Percentiles rank a stretch among this genome's conserved stretches.
Evolutionary conservation across 805 yeast genomes (phyloP).

Genomic region (Sugiyamaella qingdaonensis): DNA sequence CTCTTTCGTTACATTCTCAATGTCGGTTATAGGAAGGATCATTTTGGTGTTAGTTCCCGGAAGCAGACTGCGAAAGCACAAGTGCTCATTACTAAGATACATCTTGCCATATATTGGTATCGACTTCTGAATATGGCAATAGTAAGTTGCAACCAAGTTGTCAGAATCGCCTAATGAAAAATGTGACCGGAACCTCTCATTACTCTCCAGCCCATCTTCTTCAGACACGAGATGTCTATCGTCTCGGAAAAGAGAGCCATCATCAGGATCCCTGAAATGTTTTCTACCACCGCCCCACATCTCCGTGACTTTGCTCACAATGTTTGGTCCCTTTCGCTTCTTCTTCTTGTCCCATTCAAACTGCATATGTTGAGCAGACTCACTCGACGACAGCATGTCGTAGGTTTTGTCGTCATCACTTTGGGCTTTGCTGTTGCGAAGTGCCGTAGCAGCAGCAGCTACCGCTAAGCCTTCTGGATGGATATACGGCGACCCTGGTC

Average conservation of each 20-base stretch:
- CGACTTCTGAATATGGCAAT: slow-evolving; percentile 61
- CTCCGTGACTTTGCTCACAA: slow-evolving; percentile 35
- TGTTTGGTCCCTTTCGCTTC: slow-evolving; percentile 33
- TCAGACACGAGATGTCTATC: slow-evolving; percentile 47
- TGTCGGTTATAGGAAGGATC: slow-evolving; percentile 72
- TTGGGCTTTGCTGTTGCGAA: background rate
- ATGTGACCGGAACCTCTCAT: slow-evolving; percentile 56
- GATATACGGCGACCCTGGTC: background rate
- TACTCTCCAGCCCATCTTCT: slow-evolving; percentile 44
- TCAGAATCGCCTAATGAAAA: slow-evolving; percentile 58
- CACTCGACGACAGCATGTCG: slow-evolving; percentile 15
- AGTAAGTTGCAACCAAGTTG: slow-evolving; percentile 61
- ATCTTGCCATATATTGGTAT: slow-evolving; percentile 81
- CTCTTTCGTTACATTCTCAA: slow-evolving; percentile 65
- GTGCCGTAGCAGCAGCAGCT: slow-evolving; percentile 13
- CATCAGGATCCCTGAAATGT: slow-evolving; percentile 46
- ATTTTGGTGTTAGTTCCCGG: slow-evolving; percentile 76
- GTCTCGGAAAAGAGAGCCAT: slow-evolving; percentile 27
- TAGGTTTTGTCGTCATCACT: slow-evolving; percentile 16
- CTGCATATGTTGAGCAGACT: slow-evolving; percentile 13
- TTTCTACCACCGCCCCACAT: slow-evolving; percentile 60
- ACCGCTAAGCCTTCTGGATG: slow-evolving; percentile 2
- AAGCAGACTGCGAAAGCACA: slow-evolving; percentile 77
- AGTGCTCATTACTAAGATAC: slow-evolving; percentile 59
- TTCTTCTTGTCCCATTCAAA: slow-evolving; percentile 1